A percentile compares a stretch with the other conserved stretches of the same genome.
Conservation (phyloP, 2,329 filamentous ascomycete genomes). For the Phaeoacremonium minimum region DNA sequence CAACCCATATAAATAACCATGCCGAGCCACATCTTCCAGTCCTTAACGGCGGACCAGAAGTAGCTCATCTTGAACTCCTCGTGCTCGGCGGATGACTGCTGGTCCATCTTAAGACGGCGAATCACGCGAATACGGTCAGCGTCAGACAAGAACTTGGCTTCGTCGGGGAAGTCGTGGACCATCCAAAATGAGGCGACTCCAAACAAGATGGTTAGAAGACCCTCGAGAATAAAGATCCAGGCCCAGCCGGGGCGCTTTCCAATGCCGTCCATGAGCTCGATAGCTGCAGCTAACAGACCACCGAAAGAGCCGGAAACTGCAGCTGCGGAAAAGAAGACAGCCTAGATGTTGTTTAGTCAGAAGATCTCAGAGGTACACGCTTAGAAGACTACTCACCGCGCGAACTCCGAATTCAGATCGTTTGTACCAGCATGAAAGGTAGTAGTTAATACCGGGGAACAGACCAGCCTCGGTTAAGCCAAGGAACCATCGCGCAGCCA, state of each 20-base stretch:
- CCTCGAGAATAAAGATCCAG: slow-evolving; percentile 65
- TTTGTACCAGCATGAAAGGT: slow-evolving; percentile 76
- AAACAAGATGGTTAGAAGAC: slow-evolving; percentile 61
- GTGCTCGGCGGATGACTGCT: slow-evolving; percentile 63
- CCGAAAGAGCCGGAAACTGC: slow-evolving; percentile 72
- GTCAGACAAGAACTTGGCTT: slow-evolving; percentile 63
- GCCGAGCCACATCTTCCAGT: slow-evolving; percentile 68
- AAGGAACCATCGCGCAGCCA: slow-evolving; percentile 67
- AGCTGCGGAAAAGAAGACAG: slow-evolving; percentile 77
- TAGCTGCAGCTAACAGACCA: slow-evolving; percentile 65
- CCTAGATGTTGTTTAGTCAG: slow-evolving; percentile 24
- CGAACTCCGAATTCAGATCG: slow-evolving; percentile 70
- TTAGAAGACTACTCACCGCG: slow-evolving; percentile 22
- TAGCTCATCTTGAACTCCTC: slow-evolving; percentile 69
- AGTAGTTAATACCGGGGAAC: slow-evolving; percentile 66
- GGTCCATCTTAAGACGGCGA: slow-evolving; percentile 61
- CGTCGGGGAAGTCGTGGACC: slow-evolving; percentile 75
- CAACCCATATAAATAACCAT: slow-evolving; percentile 45
- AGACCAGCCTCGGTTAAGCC: slow-evolving; percentile 72
- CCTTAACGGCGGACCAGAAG: slow-evolving; percentile 64
- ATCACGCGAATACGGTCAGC: slow-evolving; percentile 66
- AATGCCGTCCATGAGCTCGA: slow-evolving; percentile 60
- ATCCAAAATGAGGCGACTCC: slow-evolving; percentile 65
- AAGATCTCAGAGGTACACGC: no score
- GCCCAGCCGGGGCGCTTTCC: slow-evolving; percentile 50